phyloP scores from a whole-genome alignment of 352 stramenopile species.

The Globisporangium orthogonon region DNA sequence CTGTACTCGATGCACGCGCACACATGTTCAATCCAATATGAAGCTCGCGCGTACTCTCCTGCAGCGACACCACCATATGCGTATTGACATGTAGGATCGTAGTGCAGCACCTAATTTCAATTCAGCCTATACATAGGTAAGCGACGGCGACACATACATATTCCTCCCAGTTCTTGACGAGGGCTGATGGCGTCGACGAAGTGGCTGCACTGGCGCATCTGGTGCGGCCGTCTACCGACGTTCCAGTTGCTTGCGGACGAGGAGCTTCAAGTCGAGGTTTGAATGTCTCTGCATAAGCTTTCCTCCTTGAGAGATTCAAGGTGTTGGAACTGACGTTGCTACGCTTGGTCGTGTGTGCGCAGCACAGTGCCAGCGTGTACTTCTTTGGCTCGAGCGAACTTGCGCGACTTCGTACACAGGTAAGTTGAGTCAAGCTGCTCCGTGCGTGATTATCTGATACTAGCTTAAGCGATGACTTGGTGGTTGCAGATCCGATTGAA shows the following conservation, averaged over 20 bases:
- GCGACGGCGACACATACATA: too few species aligned
- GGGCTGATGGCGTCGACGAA: slow-evolving; percentile 21
- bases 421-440: neutral
- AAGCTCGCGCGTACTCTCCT: too few species aligned
- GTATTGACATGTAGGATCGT: too few species aligned
- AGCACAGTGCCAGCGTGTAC: slow-evolving; percentile 26
- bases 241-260: slow-evolving; percentile 27
- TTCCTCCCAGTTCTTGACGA: neutral
- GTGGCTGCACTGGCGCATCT: slow-evolving; percentile 32
- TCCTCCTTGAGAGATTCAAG: too few species aligned
- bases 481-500: slow-evolving; percentile 34
- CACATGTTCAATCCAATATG: too few species aligned
- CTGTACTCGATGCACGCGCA: too few species aligned
- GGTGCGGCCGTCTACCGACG: slow-evolving; percentile 37
- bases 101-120: too few species aligned
- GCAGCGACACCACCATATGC: too few species aligned
- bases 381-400: slow-evolving; percentile 34
- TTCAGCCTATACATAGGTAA: neutral
- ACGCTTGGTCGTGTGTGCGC: neutral
- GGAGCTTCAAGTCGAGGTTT: slow-evolving; percentile 22
- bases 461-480: neutral
- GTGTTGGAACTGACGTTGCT: too few species aligned
- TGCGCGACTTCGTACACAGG: slow-evolving; percentile 32
- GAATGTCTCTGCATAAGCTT: neutral
- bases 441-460: neutral